A percentile compares a stretch with the other conserved stretches of the same genome.
These are phyloP conservation scores for Ophioceras dolichostomum DNA, from an alignment of 2,329 filamentous ascomycete species.

Conservation along the genomic window DNA sequence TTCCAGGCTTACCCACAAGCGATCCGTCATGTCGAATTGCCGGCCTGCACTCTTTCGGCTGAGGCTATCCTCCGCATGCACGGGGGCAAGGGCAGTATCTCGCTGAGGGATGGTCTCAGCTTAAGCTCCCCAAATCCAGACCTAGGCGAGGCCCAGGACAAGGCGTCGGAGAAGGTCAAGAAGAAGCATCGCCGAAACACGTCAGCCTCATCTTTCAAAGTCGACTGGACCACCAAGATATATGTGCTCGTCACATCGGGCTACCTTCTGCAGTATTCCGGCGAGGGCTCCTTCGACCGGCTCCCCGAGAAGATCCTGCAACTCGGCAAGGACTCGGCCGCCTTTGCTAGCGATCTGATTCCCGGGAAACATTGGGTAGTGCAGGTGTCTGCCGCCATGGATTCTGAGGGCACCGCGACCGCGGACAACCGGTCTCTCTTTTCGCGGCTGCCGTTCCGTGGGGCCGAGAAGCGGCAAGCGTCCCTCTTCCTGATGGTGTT, in stretches of 20 bases:
- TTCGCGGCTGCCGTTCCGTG: slow-evolving; percentile 50
- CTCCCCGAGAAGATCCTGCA: slow-evolving; percentile 63
- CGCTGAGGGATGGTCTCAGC: slow-evolving; percentile 19
- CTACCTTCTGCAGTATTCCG: slow-evolving; percentile 62
- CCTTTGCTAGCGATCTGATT: slow-evolving; percentile 69
- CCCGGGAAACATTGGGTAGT: slow-evolving; percentile 72
- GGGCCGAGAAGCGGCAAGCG: slow-evolving; percentile 40
- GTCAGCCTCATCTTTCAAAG: slow-evolving; percentile 27
- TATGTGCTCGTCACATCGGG: slow-evolving; percentile 61
- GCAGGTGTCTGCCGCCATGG: slow-evolving; percentile 57
- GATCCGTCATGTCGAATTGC: slow-evolving; percentile 60
- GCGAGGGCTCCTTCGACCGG: slow-evolving; percentile 57
- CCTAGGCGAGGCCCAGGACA: slow-evolving; percentile 12
- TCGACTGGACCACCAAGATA: slow-evolving; percentile 60
- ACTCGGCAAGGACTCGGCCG: slow-evolving; percentile 62
- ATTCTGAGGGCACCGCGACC: slow-evolving; percentile 38
- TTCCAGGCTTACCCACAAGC: slow-evolving; percentile 83
- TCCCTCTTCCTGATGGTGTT: slow-evolving; percentile 62
- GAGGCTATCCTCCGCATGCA: slow-evolving; percentile 57
- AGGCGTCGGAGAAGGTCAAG: slow-evolving; percentile 19
- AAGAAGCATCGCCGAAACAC: slow-evolving; percentile 34
- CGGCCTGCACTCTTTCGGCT: slow-evolving; percentile 53
- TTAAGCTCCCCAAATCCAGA: slow-evolving; percentile 13
- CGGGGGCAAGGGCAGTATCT: slow-evolving; percentile 32
- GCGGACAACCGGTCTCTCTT: slow-evolving; percentile 49